Conservation (phyloP, 2,329 filamentous ascomycete species). For the Penicillium hesseltinei region DNA sequence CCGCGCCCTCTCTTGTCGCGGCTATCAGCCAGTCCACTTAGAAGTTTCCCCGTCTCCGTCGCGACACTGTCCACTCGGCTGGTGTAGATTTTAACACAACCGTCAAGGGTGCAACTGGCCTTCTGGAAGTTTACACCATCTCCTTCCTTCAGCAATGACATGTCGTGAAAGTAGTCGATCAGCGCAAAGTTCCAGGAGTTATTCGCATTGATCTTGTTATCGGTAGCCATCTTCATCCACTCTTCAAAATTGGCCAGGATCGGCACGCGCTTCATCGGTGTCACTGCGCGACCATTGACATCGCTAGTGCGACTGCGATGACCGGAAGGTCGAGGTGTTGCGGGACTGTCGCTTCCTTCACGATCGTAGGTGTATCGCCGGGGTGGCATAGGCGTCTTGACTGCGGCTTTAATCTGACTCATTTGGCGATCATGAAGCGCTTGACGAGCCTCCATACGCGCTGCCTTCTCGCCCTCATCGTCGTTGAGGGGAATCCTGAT, state of each 20-base stretch:
- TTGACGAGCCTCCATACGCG: slow-evolving; percentile 81
- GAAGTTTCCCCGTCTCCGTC: slow-evolving; percentile 90
- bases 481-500: slow-evolving; percentile 90
- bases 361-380: slow-evolving; percentile 41
- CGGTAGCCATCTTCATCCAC: slow-evolving; percentile 99
- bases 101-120: slow-evolving; percentile 93
- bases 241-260: slow-evolving; percentile 98
- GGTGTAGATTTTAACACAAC: slow-evolving; percentile 98
- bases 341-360: slow-evolving; percentile 46
- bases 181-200: slow-evolving; percentile 99
- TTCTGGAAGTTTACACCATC: slow-evolving; percentile 98
- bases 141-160: slow-evolving; percentile 94
- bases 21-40: slow-evolving; percentile 84
- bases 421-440: slow-evolving; percentile 86
- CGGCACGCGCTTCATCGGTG: slow-evolving; percentile 93
- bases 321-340: slow-evolving; percentile 47
- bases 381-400: slow-evolving; percentile 44
- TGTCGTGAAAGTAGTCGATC: slow-evolving; percentile 99
- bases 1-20: slow-evolving; percentile 68
- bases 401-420: slow-evolving; percentile 83
- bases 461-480: slow-evolving; percentile 87
- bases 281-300: slow-evolving; percentile 70
- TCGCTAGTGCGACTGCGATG: slow-evolving; percentile 44
- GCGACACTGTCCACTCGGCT: slow-evolving; percentile 97
- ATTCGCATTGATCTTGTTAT: slow-evolving; percentile 97